Evolutionary conservation across 2,329 filamentous ascomycete genomes (phyloP), one percentile per base, ranked within the genome.

Genomic region (Niveomyces coronatus): DNA sequence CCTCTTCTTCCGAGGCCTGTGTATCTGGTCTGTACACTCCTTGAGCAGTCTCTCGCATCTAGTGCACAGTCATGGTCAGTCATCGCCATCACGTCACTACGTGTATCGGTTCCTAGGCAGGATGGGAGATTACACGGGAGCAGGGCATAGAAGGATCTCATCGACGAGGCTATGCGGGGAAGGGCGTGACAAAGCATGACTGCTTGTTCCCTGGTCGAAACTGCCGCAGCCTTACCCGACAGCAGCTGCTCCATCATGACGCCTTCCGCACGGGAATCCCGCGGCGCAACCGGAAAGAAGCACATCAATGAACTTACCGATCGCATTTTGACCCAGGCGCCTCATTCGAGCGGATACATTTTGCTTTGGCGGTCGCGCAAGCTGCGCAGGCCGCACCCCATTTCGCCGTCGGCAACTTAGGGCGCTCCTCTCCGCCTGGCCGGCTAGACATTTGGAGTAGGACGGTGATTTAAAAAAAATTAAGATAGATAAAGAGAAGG

Each of bases 1-100:
- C 45, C 69, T 58, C 55, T 71, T 72, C 52, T 72, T 72, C 20
- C 69, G 59, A 4, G 65, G 65, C 17, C 60, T 62, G 46, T 68
- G 68, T 18, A 69, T 50, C 45, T 72, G 68, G 9, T 54, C 56
- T 0, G 57, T 52, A 42, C 69, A 72, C 23, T 64, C 59, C 44
- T 71, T 72, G 26, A 60, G 57, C 5, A 72, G 52, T 11, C 68
- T 56, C 41, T 68, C 59, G 42, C 68, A 71, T 42, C 68, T 71
- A 45, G 2, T 37, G n/a, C n/a, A n/a, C 17, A 20, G 3, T 5
- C 15, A 31, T 26, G 8, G 17, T 41, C 24, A 28, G n/a, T n/a
- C n/a, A n/a, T n/a, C n/a, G n/a, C n/a, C n/a, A n/a, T n/a, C n/a
- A n/a, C n/a, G n/a, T n/a, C n/a, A n/a, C n/a, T n/a, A n/a, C n/a